Percentiles rank a stretch among this genome's conserved stretches.
These are phyloP conservation scores for Gossypium turneri DNA, from an alignment of 345 rosid species.

Conservation along the genomic window DNA sequence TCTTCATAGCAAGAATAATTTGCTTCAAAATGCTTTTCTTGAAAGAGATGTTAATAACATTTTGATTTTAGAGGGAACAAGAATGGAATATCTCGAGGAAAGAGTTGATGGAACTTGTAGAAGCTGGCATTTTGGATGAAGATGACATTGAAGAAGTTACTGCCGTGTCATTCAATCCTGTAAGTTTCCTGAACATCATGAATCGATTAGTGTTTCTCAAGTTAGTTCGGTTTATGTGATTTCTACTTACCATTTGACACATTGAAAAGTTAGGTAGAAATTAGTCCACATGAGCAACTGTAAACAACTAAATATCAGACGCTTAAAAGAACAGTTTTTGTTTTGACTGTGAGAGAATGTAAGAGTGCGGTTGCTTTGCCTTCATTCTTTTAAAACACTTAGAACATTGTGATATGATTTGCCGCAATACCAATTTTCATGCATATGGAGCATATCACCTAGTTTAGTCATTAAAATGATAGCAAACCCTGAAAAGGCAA, in stretches of 20 bases:
- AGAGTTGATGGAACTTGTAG: slow-evolving; percentile 72
- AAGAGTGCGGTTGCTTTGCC: background rate
- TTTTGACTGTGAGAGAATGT: background rate
- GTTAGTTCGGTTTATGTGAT: background rate
- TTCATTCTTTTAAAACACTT: background rate
- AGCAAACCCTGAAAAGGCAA: background rate
- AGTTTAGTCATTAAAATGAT: background rate
- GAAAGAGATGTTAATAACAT: slow-evolving; percentile 16
- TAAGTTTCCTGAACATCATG: slow-evolving; percentile 32
- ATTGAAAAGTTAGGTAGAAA: background rate
- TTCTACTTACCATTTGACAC: background rate
- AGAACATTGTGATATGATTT: background rate
- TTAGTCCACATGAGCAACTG: background rate
- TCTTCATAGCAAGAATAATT: slow-evolving; percentile 6
- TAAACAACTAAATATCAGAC: background rate
- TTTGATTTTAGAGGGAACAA: slow-evolving; percentile 74
- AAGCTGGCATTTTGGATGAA: slow-evolving; percentile 59
- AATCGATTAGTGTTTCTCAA: background rate
- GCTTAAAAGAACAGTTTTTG: background rate
- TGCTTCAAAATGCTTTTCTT: slow-evolving; percentile 22
- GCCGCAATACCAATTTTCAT: background rate
- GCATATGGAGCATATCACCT: background rate
- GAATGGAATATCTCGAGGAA: slow-evolving; percentile 98
- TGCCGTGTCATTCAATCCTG: slow-evolving; percentile 75
- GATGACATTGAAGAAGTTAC: slow-evolving; percentile 62